Evolutionary conservation across 768 basidiomycete species (phyloP).

Genomic region (Psilocybe cubensis): DNA sequence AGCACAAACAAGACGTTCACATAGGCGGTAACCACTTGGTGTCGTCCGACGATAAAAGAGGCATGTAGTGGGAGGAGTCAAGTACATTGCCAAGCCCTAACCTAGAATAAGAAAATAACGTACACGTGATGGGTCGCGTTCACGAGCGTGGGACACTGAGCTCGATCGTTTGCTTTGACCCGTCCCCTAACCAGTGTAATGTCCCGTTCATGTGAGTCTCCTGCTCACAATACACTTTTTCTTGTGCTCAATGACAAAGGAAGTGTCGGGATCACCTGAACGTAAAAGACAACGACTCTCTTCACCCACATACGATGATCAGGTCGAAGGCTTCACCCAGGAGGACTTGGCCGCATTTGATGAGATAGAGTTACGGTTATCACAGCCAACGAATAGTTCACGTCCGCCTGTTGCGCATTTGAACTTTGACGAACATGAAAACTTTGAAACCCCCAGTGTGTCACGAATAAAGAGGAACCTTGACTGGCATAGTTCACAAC

Average conservation of each 20-base stretch:
- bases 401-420: neutral
- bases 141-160: neutral
- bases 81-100: neutral
- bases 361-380: slow-evolving; percentile 47
- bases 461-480: neutral
- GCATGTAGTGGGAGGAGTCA: neutral
- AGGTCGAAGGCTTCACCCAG: slow-evolving; percentile 52
- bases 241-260: slow-evolving; percentile 11
- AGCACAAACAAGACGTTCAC: too few relatives aligned
- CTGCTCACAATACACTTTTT: neutral
- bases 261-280: slow-evolving; percentile 43
- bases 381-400: slow-evolving; percentile 29
- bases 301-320: slow-evolving; percentile 66
- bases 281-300: slow-evolving; percentile 66
- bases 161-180: slow-evolving; percentile 1
- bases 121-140: slow-evolving; percentile 6
- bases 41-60: neutral
- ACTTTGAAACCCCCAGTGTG: neutral
- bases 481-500: slow-evolving; percentile 20
- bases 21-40: too few relatives aligned
- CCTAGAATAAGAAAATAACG: neutral
- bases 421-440: neutral
- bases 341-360: slow-evolving; percentile 61
- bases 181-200: neutral
- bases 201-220: slow-evolving; percentile 13